phyloP scores from a whole-genome alignment of 78 protist genomes.

The Blattamonas nauphoetae region DNA sequence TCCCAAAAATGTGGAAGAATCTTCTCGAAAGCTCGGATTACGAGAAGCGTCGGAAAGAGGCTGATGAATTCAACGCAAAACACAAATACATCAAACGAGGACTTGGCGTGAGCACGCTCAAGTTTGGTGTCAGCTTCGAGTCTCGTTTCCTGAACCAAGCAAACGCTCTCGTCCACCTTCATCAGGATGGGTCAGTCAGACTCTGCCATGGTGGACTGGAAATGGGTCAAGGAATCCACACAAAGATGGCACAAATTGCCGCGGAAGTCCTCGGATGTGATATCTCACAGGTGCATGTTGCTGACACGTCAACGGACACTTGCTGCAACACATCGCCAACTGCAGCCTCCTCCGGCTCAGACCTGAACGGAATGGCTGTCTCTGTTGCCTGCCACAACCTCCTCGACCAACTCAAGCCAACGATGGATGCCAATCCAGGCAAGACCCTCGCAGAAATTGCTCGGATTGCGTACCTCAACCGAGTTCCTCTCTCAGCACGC shows the following conservation, averaged over 20 bases:
- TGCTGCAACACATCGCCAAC: constrained; percentile 32
- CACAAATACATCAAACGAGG: constrained; percentile 46
- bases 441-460: constrained; percentile 5
- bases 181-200: constrained; percentile 33
- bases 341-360: constrained; percentile 42
- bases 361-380: constrained; percentile 38
- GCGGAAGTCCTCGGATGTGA: constrained; percentile 24
- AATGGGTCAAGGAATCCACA: constrained; percentile 57
- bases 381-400: constrained; percentile 19
- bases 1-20: constrained; percentile 5
- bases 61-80: constrained; percentile 29
- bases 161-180: constrained; percentile 13
- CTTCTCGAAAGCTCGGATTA: background rate
- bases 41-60: background rate
- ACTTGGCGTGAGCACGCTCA: constrained; percentile 13
- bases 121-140: constrained; percentile 38
- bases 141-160: constrained; percentile 17
- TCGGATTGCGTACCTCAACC: constrained; percentile 5
- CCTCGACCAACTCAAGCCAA: background rate
- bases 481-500: constrained; percentile 9
- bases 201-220: constrained; percentile 40
- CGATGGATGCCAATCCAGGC: background rate
- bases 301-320: constrained; percentile 15
- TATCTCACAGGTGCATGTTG: background rate
- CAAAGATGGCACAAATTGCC: constrained; percentile 36